These are phyloP conservation scores for Colletotrichum chrysophilum DNA, from an alignment of 2,329 filamentous ascomycete genomes.

Conservation along the genomic window DNA sequence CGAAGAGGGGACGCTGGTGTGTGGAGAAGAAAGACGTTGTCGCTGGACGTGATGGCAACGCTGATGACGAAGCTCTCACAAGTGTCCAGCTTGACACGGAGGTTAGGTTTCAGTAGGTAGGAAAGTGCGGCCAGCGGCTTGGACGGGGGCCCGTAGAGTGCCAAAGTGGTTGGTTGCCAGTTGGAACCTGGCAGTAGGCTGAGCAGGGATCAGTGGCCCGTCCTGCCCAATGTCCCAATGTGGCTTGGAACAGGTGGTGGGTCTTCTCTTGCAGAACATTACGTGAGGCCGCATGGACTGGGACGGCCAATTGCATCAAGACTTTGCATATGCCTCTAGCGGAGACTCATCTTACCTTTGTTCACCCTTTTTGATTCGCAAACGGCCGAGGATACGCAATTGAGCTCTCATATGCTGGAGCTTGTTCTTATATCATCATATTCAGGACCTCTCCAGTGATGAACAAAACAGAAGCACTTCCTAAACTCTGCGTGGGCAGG, in stretches of 20 bases:
- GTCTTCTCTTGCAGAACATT: constrained; percentile 14
- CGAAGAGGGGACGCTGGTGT: neutral
- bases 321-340: constrained; percentile 13
- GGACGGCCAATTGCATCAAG: constrained; percentile 13
- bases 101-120: constrained; percentile 22
- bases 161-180: constrained; percentile 14
- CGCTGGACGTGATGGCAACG: constrained; percentile 9
- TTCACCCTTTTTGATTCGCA: neutral
- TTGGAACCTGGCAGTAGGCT: constrained; percentile 19
- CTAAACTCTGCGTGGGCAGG: neutral
- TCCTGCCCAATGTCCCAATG: neutral
- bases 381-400: neutral
- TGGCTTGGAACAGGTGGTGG: constrained; percentile 10
- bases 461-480: neutral
- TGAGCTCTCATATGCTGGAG: neutral
- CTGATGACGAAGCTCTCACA: constrained; percentile 25
- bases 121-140: constrained; percentile 21
- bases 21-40: neutral
- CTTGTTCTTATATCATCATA: neutral
- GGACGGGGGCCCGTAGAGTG: constrained; percentile 4
- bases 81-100: constrained; percentile 25
- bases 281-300: constrained; percentile 14
- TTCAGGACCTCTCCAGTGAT: neutral
- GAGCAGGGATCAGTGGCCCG: constrained; percentile 7
- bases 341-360: neutral